Evolutionary conservation across 164 flowering plant genomes (phyloP).

Genomic region (Warburgia ugandensis): DNA sequence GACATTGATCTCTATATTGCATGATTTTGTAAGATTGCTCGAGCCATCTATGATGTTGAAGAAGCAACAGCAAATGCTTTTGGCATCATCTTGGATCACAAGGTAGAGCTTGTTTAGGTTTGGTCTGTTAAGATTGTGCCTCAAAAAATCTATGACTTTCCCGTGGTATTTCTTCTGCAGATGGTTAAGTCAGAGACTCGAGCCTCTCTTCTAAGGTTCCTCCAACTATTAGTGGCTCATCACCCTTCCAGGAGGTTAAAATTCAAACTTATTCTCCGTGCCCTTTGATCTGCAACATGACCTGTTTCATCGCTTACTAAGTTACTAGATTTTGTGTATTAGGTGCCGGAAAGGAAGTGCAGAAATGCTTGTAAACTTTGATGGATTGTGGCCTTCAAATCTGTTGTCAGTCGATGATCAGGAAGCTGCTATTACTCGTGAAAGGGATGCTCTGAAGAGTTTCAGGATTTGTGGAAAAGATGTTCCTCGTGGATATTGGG

Average conservation of each 20-base stretch:
- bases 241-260: conserved; percentile 88
- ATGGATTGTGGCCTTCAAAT: conserved; percentile 59
- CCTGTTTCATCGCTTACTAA: conserved; percentile 6
- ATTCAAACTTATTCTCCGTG: not conserved
- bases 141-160: not conserved
- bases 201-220: conserved; percentile 65
- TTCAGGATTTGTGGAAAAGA: conserved; percentile 81
- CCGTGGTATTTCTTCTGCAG: conserved; percentile 24
- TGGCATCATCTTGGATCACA: conserved; percentile 70
- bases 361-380: conserved; percentile 77
- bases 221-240: conserved; percentile 81
- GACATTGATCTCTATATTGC: conserved; percentile 12
- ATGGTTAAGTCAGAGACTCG: conserved; percentile 75
- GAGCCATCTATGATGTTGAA: conserved; percentile 85
- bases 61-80: conserved; percentile 88
- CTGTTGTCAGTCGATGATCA: conserved; percentile 20
- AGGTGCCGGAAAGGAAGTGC: conserved; percentile 97
- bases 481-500: conserved; percentile 98
- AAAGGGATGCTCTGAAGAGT: conserved; percentile 27
- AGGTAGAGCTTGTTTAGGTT: conserved; percentile 35
- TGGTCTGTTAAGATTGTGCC: not conserved
- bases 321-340: conserved; percentile 12
- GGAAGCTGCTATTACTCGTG: conserved; percentile 23
- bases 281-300: not conserved
- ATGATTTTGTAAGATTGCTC: conserved; percentile 46